phyloP scores from a whole-genome alignment of 2,329 filamentous ascomycete species.

The Fusarium protoensiforme region DNA sequence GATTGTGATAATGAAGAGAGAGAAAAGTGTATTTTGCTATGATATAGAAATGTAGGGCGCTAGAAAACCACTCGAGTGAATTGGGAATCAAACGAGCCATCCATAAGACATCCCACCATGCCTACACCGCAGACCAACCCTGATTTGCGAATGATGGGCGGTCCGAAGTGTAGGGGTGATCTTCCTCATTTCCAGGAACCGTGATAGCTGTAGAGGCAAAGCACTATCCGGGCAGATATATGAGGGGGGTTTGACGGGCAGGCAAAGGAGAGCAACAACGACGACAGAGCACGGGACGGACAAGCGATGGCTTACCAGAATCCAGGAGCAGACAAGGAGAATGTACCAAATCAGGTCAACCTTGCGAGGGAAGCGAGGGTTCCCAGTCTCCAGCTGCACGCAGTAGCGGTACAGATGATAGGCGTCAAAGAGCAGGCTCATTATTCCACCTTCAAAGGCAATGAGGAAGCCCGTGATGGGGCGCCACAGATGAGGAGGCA shows the following conservation, averaged over 20 bases:
- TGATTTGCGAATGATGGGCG: slow-evolving; percentile 75
- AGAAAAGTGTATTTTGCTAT: slow-evolving; percentile 33
- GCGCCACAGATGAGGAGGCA: slow-evolving; percentile 58
- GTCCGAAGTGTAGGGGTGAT: slow-evolving; percentile 74
- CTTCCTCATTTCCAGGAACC: slow-evolving; percentile 89
- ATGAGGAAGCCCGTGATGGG: slow-evolving; percentile 56
- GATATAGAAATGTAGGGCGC: slow-evolving; percentile 68
- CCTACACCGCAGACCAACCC: slow-evolving; percentile 74
- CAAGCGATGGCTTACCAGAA: slow-evolving; percentile 75
- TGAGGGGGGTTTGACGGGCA: slow-evolving; percentile 54
- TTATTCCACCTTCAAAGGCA: slow-evolving; percentile 44
- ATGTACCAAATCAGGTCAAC: slow-evolving; percentile 87
- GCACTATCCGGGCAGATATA: slow-evolving; percentile 84
- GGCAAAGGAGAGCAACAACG: slow-evolving; percentile 30
- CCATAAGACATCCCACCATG: slow-evolving; percentile 81
- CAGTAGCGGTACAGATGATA: slow-evolving; percentile 83
- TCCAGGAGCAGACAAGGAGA: slow-evolving; percentile 75
- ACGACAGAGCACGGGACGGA: slow-evolving; percentile 36
- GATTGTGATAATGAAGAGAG: background rate
- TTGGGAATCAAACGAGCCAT: slow-evolving; percentile 73
- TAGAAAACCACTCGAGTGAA: slow-evolving; percentile 67
- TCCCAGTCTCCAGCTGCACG: slow-evolving; percentile 77
- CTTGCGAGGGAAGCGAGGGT: slow-evolving; percentile 76
- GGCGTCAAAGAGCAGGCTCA: slow-evolving; percentile 75
- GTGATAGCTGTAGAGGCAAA: slow-evolving; percentile 74